Percentiles rank a stretch among this genome's conserved stretches.
Evolutionary conservation across 768 basidiomycete genomes (phyloP).

Genomic region (Leccinum subgranulosum): DNA sequence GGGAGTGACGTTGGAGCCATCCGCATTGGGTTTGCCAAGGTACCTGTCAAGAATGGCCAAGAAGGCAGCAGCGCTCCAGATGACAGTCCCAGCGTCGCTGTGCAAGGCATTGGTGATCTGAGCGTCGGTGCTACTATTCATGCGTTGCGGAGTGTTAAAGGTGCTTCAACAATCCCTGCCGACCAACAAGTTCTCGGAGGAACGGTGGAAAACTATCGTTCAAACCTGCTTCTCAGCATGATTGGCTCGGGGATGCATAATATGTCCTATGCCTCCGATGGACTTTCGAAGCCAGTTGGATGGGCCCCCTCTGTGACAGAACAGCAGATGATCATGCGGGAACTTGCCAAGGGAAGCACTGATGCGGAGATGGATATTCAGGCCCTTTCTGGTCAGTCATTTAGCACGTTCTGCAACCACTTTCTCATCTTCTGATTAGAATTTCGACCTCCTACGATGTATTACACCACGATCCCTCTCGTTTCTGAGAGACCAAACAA

Average conservation of each 20-base stretch:
- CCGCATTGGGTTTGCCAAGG: slow-evolving; percentile 94
- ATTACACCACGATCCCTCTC: slow-evolving; percentile 93
- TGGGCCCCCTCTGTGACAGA: slow-evolving; percentile 80
- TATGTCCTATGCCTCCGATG: slow-evolving; percentile 52
- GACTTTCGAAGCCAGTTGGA: slow-evolving; percentile 57
- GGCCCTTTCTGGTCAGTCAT: slow-evolving; percentile 73
- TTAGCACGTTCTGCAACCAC: background rate
- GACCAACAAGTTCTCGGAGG: slow-evolving; percentile 93
- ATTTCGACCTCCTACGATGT: slow-evolving; percentile 89
- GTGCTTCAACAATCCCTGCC: slow-evolving; percentile 87
- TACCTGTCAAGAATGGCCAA: slow-evolving; percentile 85
- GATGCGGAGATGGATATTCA: slow-evolving; percentile 85
- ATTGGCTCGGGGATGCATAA: slow-evolving; percentile 73
- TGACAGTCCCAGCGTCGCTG: slow-evolving; percentile 61
- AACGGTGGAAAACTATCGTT: slow-evolving; percentile 91
- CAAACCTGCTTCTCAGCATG: slow-evolving; percentile 87
- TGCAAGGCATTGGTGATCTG: slow-evolving; percentile 80
- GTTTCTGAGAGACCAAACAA: slow-evolving; percentile 82
- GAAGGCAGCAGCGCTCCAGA: slow-evolving; percentile 59
- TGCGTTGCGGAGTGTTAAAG: slow-evolving; percentile 82
- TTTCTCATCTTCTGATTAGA: slow-evolving; percentile 44
- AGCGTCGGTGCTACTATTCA: slow-evolving; percentile 88
- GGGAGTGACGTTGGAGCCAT: slow-evolving; percentile 97
- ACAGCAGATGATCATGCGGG: slow-evolving; percentile 96
- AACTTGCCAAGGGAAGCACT: slow-evolving; percentile 71